A percentile compares a stretch with the other conserved stretches of the same genome.
Evolutionary conservation across 805 yeast genomes (phyloP).

Genomic region (Starmera amethionina): DNA sequence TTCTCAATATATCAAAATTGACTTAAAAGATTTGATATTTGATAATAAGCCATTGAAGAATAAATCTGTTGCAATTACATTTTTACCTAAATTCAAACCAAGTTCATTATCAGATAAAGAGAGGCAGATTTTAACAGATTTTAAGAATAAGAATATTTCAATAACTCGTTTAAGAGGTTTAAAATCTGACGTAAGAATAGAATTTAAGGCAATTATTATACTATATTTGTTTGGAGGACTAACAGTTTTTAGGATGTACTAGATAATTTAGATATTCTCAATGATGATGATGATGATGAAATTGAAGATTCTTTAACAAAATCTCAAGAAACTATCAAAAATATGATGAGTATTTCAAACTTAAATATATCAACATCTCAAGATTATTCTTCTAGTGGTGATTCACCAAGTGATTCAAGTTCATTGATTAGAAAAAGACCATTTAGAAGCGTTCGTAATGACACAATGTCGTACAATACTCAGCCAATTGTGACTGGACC

Average conservation of each 20-base stretch:
- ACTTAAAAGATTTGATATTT: constrained; percentile 12
- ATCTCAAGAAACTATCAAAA: background rate
- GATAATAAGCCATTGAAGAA: background rate
- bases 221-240: background rate
- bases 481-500: constrained; percentile 1
- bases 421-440: background rate
- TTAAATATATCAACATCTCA: background rate
- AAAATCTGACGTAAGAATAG: background rate
- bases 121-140: background rate
- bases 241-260: background rate
- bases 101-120: background rate
- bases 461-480: background rate
- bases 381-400: background rate
- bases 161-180: background rate
- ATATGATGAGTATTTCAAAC: background rate
- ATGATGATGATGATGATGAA: background rate
- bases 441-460: background rate
- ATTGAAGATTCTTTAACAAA: background rate
- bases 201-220: background rate
- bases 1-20: constrained; percentile 13
- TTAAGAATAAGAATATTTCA: background rate
- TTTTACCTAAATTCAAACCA: constrained; percentile 4
- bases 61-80: constrained; percentile 7
- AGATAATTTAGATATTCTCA: background rate
- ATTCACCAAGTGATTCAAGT: background rate